Evolutionary conservation across 2,329 filamentous ascomycete genomes (phyloP).

Genomic region (Cercospora janseana): DNA sequence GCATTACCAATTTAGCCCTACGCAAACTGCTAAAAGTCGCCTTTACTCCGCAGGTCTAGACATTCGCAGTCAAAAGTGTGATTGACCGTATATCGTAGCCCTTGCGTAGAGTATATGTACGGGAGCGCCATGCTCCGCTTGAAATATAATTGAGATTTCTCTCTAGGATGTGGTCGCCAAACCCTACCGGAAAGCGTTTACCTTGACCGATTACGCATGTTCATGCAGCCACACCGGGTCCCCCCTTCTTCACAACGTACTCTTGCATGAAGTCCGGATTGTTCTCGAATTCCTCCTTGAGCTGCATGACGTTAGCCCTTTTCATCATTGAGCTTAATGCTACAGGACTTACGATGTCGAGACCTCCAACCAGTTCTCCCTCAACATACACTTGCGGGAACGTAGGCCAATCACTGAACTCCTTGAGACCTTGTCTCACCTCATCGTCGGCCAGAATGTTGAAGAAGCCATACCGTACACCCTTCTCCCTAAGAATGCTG

Average conservation of each 20-base stretch:
- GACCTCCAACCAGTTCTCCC: constrained; percentile 84
- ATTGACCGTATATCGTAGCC: no score
- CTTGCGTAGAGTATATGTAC: no score
- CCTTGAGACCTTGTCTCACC: constrained; percentile 92
- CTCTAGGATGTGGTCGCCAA: no score
- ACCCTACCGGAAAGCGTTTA: no score
- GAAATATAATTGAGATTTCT: no score
- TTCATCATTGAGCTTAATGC: not conserved
- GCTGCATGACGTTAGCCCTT: constrained; percentile 50
- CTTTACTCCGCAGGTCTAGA: no score
- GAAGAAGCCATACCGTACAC: constrained; percentile 97
- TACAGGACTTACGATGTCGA: constrained; percentile 79
- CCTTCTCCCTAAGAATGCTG: constrained; percentile 78
- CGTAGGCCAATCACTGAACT: constrained; percentile 97
- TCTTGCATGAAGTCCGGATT: constrained; percentile 78
- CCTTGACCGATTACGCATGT: no score
- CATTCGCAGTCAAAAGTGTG: no score
- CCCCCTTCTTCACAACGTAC: constrained; percentile 53
- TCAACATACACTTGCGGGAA: constrained; percentile 92
- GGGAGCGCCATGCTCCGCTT: no score
- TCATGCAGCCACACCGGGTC: constrained; percentile 8
- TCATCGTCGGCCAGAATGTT: constrained; percentile 98
- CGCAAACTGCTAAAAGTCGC: no score
- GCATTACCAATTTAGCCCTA: no score
- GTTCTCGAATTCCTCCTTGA: constrained; percentile 88